Percentiles rank a stretch among this genome's conserved stretches.
These are phyloP conservation scores for Melastoma candidum DNA, from an alignment of 441 rosid genomes.

Conservation along the genomic window DNA sequence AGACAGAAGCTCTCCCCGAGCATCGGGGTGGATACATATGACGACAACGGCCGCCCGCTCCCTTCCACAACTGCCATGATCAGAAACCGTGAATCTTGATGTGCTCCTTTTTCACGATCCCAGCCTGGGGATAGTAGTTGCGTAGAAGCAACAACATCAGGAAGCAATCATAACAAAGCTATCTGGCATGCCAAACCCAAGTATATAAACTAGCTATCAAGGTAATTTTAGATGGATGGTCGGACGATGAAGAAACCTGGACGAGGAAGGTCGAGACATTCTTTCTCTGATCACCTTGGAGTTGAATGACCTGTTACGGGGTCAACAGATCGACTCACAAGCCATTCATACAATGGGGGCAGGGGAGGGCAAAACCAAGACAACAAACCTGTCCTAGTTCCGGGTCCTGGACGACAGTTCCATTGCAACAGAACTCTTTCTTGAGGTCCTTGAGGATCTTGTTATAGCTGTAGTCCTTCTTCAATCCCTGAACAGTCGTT, in stretches of 20 bases:
- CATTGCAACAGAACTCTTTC: slow-evolving; percentile 24
- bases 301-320: slow-evolving; percentile 53
- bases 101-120: slow-evolving; percentile 83
- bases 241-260: slow-evolving; percentile 32
- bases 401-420: slow-evolving; percentile 85
- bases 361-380: neutral
- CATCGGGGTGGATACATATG: too few relatives aligned
- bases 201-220: too few relatives aligned
- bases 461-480: slow-evolving; percentile 81
- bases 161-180: too few relatives aligned
- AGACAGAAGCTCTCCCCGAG: too few relatives aligned
- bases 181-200: neutral
- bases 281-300: slow-evolving; percentile 27
- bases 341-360: neutral
- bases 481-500: slow-evolving; percentile 91
- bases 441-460: slow-evolving; percentile 90
- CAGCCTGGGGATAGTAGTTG: slow-evolving; percentile 35
- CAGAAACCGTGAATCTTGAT: slow-evolving; percentile 93
- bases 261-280: slow-evolving; percentile 53
- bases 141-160: too few relatives aligned
- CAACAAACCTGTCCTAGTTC: slow-evolving; percentile 77
- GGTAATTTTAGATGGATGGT: neutral
- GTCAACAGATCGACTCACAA: too few relatives aligned
- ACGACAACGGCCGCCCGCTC: too few relatives aligned
- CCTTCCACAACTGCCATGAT: slow-evolving; percentile 1